Percentiles rank a stretch among this genome's conserved stretches.
Evolutionary conservation across 139 green algal species (phyloP).

Genomic region (Diplosphaera chodatii): DNA sequence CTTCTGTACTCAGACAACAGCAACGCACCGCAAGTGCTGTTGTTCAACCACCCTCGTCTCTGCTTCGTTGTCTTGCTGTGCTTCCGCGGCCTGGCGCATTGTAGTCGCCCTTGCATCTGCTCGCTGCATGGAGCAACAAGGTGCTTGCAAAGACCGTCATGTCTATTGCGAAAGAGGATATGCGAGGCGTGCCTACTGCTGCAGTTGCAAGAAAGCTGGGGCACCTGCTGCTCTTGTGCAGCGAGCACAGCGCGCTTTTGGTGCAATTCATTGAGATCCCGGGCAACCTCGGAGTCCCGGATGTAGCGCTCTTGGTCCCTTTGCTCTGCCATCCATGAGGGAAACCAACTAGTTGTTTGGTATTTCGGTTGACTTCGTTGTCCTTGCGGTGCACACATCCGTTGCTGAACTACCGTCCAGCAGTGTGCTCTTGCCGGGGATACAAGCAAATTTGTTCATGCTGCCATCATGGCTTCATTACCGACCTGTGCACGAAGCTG

Average conservation of each 20-base stretch:
- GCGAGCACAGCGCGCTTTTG: background rate
- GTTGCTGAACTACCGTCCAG: too few relatives aligned
- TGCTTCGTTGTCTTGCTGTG: background rate
- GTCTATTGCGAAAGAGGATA: too few relatives aligned
- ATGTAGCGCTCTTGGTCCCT: background rate
- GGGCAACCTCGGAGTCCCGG: background rate
- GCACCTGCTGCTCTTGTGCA: background rate
- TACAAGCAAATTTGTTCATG: too few relatives aligned
- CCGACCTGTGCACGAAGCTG: background rate
- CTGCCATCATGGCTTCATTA: too few relatives aligned
- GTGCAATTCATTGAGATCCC: background rate
- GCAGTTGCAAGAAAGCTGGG: too few relatives aligned
- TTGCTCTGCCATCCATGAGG: background rate
- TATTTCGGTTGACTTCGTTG: too few relatives aligned
- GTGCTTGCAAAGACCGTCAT: too few relatives aligned
- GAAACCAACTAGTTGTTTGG: too few relatives aligned
- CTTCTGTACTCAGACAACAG: background rate
- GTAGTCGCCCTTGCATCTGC: background rate
- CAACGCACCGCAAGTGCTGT: background rate
- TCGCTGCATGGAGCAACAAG: background rate
- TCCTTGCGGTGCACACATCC: too few relatives aligned
- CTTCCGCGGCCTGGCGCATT: background rate
- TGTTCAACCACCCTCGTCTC: background rate
- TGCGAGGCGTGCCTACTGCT: too few relatives aligned
- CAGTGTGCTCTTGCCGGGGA: too few relatives aligned